These are phyloP conservation scores for Trichophyton mentagrophytes DNA, from an alignment of 2,329 filamentous ascomycete genomes.

Conservation along the genomic window DNA sequence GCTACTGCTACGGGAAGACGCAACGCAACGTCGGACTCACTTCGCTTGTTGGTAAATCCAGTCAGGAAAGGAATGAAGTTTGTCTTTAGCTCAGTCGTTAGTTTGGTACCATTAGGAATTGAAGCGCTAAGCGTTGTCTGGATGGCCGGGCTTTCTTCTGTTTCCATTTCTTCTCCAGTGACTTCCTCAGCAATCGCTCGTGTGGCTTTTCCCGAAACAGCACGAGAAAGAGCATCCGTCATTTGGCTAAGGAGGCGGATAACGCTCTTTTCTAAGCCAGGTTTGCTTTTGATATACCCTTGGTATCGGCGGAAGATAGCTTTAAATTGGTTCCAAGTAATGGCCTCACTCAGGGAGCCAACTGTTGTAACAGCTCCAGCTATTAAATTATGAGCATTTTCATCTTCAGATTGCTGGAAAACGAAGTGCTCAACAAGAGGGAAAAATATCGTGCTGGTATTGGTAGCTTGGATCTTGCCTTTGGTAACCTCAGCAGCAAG, in stretches of 20 bases:
- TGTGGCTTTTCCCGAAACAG: slow-evolving; percentile 25
- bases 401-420: slow-evolving; percentile 70
- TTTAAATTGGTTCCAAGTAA: slow-evolving; percentile 86
- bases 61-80: slow-evolving; percentile 67
- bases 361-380: slow-evolving; percentile 78
- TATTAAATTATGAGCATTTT: slow-evolving; percentile 62
- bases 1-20: slow-evolving; percentile 83
- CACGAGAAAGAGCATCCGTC: slow-evolving; percentile 58
- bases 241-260: slow-evolving; percentile 70
- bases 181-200: slow-evolving; percentile 4
- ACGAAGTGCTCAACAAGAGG: slow-evolving; percentile 91
- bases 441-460: slow-evolving; percentile 75
- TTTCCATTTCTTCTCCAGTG: slow-evolving; percentile 18
- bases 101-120: slow-evolving; percentile 53
- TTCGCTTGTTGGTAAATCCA: slow-evolving; percentile 84
- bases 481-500: slow-evolving; percentile 56
- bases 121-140: slow-evolving; percentile 46
- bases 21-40: slow-evolving; percentile 85
- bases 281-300: slow-evolving; percentile 65
- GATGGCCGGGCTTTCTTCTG: slow-evolving; percentile 19
- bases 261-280: slow-evolving; percentile 72
- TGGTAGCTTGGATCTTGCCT: slow-evolving; percentile 57
- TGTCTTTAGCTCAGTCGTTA: slow-evolving; percentile 57
- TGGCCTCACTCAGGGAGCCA: slow-evolving; percentile 55
- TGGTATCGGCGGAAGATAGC: slow-evolving; percentile 74